Base-by-base conservation (phyloP, 2,329 filamentous ascomycete species). In the Setomelanomma holmii region DNA sequence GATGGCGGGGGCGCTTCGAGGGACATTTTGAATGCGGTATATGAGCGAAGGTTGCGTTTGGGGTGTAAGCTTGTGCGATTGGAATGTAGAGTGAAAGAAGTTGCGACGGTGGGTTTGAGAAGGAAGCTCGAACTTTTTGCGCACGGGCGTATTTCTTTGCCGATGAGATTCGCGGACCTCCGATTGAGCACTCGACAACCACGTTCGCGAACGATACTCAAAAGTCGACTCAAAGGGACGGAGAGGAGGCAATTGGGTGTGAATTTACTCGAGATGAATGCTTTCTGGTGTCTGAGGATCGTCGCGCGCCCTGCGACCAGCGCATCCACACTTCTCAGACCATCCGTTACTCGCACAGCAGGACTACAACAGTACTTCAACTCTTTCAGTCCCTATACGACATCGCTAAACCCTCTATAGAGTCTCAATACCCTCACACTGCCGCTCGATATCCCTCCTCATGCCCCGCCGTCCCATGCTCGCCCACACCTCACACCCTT, bases 1-100 rank as follows among this genome's bases (percentile, higher is more conserved):
- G 68, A 60, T 7, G 77, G 76, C 11, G 76, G 75, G 51, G 72
- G 72, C 16, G 69, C 58, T 55, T 73, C 64, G 43, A 66, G 58
- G 12, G 55, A 52, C 74, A 76, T 77, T 53, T 16, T 54, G 54
- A 22, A 23, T 12, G 20, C 20, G 2, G 24, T 12, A 34, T 20
- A 23, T 41, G 23, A 45, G 21, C 43, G 8, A 35, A 42, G 30
- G 5, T 10, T 3, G 27, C 27, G 27, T 8, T 30, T 30, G 10
- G n/a, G n/a, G 5, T 30, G 27, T 3, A 30, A 6, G 21, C n/a
- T n/a, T 47, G 30, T 21, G 27, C 10, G 14, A 30, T 30, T 11
- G 40, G 1, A 44, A 42, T 14, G 36, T 14, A 12, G 35, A 24
- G 30, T 30, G 5, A 3, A 30, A 30, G 30, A 43, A 46, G 49